These are phyloP conservation scores for Eucalyptus polybractea DNA, from an alignment of 345 rosid species.

Conservation along the genomic window DNA sequence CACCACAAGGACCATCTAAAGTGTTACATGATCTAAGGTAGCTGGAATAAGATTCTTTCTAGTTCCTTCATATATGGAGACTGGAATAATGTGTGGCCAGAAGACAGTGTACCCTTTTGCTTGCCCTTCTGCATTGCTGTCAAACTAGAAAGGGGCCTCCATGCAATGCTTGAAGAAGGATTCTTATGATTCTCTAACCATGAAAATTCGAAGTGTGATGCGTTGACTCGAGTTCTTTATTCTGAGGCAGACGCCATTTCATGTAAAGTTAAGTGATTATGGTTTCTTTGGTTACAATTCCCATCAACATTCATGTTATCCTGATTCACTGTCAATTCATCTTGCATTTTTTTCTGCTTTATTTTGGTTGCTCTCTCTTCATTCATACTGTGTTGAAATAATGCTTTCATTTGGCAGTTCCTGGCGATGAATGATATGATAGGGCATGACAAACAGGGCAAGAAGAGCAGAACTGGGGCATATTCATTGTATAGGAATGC, in stretches of 20 bases:
- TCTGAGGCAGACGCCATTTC: neutral
- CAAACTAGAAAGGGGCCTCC: neutral
- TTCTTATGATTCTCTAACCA: neutral
- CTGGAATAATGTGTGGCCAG: neutral
- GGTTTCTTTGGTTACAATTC: neutral
- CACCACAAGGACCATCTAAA: too few relatives aligned
- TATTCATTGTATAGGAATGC: neutral
- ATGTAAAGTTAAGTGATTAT: neutral
- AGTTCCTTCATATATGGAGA: neutral
- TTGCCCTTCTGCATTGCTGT: neutral
- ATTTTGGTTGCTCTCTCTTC: neutral
- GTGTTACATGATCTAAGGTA: too few relatives aligned
- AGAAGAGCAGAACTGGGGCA: neutral
- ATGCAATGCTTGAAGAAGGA: neutral
- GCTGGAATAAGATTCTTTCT: neutral
- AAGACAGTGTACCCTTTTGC: neutral
- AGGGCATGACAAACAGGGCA: neutral
- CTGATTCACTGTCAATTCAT: neutral
- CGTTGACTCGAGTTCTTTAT: neutral
- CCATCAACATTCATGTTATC: neutral
- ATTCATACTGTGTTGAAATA: neutral
- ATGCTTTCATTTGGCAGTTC: neutral
- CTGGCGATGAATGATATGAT: neutral
- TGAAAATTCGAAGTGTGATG: neutral
- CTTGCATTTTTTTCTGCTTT: neutral